Conservation (phyloP, 2,329 filamentous ascomycete genomes). For the Colletotrichum australisinense region DNA sequence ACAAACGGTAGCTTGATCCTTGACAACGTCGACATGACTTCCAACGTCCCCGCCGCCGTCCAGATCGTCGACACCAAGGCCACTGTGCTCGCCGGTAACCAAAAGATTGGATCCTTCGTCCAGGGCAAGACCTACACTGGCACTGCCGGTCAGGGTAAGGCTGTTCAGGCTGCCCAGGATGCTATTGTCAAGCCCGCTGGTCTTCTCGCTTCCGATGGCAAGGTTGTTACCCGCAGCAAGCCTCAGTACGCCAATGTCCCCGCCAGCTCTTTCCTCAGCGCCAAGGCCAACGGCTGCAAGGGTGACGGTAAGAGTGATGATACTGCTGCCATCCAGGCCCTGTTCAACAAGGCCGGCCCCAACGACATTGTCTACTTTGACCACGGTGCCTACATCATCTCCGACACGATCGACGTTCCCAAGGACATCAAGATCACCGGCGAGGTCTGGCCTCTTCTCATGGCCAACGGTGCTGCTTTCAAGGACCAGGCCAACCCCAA, state of each 20-base stretch:
- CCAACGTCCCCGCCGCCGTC: slow-evolving; percentile 75
- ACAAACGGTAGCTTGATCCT: slow-evolving; percentile 87
- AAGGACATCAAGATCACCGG: slow-evolving; percentile 89
- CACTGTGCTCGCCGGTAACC: slow-evolving; percentile 76
- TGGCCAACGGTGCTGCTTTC: slow-evolving; percentile 84
- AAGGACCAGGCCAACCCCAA: slow-evolving; percentile 79
- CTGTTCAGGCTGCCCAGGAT: slow-evolving; percentile 69
- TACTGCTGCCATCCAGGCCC: slow-evolving; percentile 83
- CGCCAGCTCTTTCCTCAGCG: slow-evolving; percentile 80
- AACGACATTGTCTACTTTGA: slow-evolving; percentile 80
- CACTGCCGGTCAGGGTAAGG: slow-evolving; percentile 52
- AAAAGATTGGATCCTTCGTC: slow-evolving; percentile 76
- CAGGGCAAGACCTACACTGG: slow-evolving; percentile 81
- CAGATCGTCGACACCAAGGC: slow-evolving; percentile 64
- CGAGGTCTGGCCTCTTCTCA: slow-evolving; percentile 90
- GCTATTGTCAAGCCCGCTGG: slow-evolving; percentile 71
- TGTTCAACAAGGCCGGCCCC: slow-evolving; percentile 74
- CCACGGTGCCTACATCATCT: slow-evolving; percentile 78
- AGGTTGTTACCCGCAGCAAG: slow-evolving; percentile 85
- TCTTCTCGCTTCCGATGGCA: slow-evolving; percentile 73
- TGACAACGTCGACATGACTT: slow-evolving; percentile 88
- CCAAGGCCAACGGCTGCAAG: slow-evolving; percentile 84
- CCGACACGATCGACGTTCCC: slow-evolving; percentile 76
- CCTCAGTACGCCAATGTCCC: slow-evolving; percentile 83
- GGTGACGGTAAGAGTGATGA: slow-evolving; percentile 92